These are phyloP conservation scores for Catharanthus roseus DNA, from an alignment of 257 asterid species.

Conservation along the genomic window DNA sequence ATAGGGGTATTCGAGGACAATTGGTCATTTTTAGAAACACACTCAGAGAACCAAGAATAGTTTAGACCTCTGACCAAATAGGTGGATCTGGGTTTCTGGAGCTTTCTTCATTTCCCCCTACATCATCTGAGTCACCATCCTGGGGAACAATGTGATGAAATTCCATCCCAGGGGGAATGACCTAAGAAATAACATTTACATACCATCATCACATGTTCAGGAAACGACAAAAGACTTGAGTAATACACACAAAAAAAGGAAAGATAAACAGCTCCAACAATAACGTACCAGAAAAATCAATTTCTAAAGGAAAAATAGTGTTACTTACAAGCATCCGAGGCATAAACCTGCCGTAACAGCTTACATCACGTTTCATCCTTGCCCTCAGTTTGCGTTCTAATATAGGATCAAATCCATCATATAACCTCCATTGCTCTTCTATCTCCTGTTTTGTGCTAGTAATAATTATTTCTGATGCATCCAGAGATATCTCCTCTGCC, in stretches of 20 bases:
- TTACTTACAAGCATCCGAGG: conserved; percentile 73
- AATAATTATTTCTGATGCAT: conserved; percentile 65
- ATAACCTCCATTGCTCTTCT: conserved; percentile 79
- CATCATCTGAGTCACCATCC: conserved; percentile 59
- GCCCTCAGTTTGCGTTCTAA: conserved; percentile 72
- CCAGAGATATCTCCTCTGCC: conserved; percentile 72
- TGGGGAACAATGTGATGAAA: conserved; percentile 53
- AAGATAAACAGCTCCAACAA: neutral
- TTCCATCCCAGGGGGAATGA: conserved; percentile 91
- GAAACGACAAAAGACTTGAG: neutral
- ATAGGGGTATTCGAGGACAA: neutral
- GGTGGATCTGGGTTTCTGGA: conserved; percentile 49
- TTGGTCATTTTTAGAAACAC: neutral
- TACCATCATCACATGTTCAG: neutral
- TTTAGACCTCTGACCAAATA: conserved; percentile 71
- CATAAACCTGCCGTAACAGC: conserved; percentile 71
- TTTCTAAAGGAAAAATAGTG: neutral
- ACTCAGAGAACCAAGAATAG: conserved; percentile 19
- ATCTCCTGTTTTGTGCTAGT: conserved; percentile 80
- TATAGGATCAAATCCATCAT: conserved; percentile 76
- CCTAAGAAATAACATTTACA: conserved; percentile 28
- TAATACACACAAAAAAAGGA: neutral
- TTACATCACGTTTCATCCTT: conserved; percentile 53
- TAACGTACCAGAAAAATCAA: neutral
- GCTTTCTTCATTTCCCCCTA: conserved; percentile 39